phyloP scores from a whole-genome alignment of 768 basidiomycete species.

The Termitomyces sp. region DNA sequence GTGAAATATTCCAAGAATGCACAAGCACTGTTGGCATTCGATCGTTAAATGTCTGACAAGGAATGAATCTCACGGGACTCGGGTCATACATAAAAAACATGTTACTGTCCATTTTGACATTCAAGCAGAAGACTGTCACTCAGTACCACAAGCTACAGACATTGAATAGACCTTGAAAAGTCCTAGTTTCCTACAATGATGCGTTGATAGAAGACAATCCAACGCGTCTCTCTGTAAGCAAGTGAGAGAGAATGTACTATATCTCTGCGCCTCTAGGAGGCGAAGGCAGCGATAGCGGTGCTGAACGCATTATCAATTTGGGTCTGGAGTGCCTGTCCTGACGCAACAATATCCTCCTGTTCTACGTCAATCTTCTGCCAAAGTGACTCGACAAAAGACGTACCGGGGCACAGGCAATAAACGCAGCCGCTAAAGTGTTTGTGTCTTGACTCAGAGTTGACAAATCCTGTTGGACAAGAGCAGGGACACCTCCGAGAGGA shows the following conservation, averaged over 20 bases:
- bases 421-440: slow-evolving; percentile 17
- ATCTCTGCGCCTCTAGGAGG: background rate
- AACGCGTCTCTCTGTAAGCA: background rate
- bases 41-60: background rate
- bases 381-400: background rate
- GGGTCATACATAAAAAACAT: background rate
- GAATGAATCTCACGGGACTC: too few species aligned
- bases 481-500: slow-evolving; percentile 25
- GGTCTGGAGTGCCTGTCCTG: slow-evolving; percentile 10
- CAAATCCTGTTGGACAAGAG: slow-evolving; percentile 26
- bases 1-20: too few species aligned
- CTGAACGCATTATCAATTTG: slow-evolving; percentile 17
- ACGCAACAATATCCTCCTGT: slow-evolving; percentile 16
- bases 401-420: slow-evolving; percentile 25
- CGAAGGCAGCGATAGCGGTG: slow-evolving; percentile 17
- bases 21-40: background rate
- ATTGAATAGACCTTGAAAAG: background rate
- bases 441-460: slow-evolving; percentile 13
- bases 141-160: background rate
- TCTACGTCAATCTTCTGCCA: background rate
- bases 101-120: background rate
- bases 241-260: background rate
- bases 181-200: background rate
- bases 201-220: background rate
- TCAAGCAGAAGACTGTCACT: background rate